Conservation (phyloP, 768 basidiomycete genomes). For the Lactifluus echinatus region DNA sequence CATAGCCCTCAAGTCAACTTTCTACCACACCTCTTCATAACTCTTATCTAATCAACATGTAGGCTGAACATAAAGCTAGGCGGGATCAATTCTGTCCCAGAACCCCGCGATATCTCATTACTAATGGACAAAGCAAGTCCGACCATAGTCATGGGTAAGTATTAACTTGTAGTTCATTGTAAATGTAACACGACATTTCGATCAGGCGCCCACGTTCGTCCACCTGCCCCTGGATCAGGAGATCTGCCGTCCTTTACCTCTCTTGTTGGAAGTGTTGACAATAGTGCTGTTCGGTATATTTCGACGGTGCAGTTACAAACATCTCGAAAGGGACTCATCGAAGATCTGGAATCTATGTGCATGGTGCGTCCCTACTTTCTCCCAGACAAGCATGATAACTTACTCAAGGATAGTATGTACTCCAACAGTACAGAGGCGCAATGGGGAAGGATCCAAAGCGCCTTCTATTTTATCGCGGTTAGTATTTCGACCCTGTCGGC, state of each 20-base stretch:
- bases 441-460: constrained; percentile 58
- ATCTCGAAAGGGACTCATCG: constrained; percentile 69
- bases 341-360: constrained; percentile 57
- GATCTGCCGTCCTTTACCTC: constrained; percentile 76
- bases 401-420: constrained; percentile 34
- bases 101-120: constrained; percentile 52
- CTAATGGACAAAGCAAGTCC: constrained; percentile 64
- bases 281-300: constrained; percentile 61
- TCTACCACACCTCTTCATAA: neutral
- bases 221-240: constrained; percentile 71
- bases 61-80: constrained; percentile 82
- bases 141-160: constrained; percentile 67
- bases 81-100: constrained; percentile 73
- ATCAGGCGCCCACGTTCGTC: constrained; percentile 72
- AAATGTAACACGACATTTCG: neutral
- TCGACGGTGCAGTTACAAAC: constrained; percentile 55
- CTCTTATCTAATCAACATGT: constrained; percentile 1
- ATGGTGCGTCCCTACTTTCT: constrained; percentile 31
- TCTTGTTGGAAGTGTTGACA: constrained; percentile 73
- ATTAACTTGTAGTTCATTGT: neutral
- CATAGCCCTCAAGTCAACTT: constrained; percentile 62
- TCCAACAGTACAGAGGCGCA: constrained; percentile 47
- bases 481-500: constrained; percentile 3
- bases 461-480: constrained; percentile 70
- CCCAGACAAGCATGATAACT: neutral